A percentile compares a stretch with the other conserved stretches of the same genome.
Conservation (phyloP, 2,329 filamentous ascomycete species). For the Macroventuria anomochaeta region DNA sequence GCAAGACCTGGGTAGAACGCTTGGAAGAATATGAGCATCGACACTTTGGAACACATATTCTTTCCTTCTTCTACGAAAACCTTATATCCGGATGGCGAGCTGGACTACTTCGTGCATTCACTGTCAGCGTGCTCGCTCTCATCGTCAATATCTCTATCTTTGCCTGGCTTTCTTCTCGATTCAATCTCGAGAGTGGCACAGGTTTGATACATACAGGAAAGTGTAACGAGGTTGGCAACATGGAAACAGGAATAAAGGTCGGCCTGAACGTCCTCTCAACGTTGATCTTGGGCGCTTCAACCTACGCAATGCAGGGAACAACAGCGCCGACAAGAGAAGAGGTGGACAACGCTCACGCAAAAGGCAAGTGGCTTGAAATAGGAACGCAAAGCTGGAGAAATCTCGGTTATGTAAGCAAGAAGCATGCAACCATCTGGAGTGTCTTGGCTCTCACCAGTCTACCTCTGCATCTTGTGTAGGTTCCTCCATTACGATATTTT, state of each 20-base stretch:
- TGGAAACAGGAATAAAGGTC: constrained; percentile 49
- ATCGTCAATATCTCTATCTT: constrained; percentile 19
- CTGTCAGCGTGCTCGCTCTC: constrained; percentile 20
- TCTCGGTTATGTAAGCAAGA: constrained; percentile 17
- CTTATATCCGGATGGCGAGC: constrained; percentile 25
- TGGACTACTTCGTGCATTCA: constrained; percentile 21
- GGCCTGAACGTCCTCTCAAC: constrained; percentile 55
- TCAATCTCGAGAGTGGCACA: not conserved
- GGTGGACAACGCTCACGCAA: constrained; percentile 29
- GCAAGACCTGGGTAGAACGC: constrained; percentile 16
- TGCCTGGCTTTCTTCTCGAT: constrained; percentile 14
- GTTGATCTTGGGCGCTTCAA: constrained; percentile 26
- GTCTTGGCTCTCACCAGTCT: constrained; percentile 21
- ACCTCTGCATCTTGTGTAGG: constrained; percentile 28
- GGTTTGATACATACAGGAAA: constrained; percentile 23
- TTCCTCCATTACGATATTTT: not conserved
- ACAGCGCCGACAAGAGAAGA: constrained; percentile 30
- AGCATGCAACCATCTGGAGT: constrained; percentile 17
- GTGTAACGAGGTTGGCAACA: constrained; percentile 20
- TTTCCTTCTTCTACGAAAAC: constrained; percentile 16
- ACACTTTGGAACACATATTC: constrained; percentile 9
- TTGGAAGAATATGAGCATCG: constrained; percentile 12
- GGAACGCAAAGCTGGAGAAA: constrained; percentile 25
- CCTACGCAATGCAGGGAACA: constrained; percentile 32
- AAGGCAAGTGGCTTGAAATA: constrained; percentile 34